These are phyloP conservation scores for Mycena latifolia DNA, from an alignment of 768 basidiomycete species.

Conservation along the genomic window DNA sequence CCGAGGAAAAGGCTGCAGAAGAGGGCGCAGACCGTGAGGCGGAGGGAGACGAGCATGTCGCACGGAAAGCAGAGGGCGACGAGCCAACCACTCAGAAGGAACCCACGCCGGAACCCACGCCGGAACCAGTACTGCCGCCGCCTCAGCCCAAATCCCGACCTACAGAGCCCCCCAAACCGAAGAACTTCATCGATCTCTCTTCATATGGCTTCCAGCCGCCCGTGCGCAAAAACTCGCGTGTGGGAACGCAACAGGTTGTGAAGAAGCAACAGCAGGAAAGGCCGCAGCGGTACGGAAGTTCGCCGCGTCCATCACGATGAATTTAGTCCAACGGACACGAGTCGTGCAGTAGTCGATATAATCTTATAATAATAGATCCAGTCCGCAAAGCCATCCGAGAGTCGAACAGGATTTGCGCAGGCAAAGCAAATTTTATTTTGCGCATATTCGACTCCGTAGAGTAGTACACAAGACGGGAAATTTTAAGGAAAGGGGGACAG, in stretches of 20 bases:
- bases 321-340: too few relatives aligned
- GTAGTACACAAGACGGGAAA: background rate
- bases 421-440: slow-evolving; percentile 16
- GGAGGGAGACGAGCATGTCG: slow-evolving; percentile 29
- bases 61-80: too few relatives aligned
- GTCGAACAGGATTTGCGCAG: background rate
- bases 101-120: background rate
- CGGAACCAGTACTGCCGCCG: background rate
- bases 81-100: too few relatives aligned
- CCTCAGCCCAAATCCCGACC: background rate
- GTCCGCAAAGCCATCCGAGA: too few relatives aligned
- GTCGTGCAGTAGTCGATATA: too few relatives aligned
- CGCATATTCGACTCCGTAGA: slow-evolving; percentile 9
- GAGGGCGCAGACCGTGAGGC: slow-evolving; percentile 29
- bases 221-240: slow-evolving; percentile 17
- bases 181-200: slow-evolving; percentile 21
- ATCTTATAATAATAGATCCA: too few relatives aligned
- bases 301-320: too few relatives aligned
- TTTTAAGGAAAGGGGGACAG: slow-evolving; percentile 24
- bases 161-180: slow-evolving; percentile 12
- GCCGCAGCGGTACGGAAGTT: too few relatives aligned
- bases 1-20: slow-evolving; percentile 26
- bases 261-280: too few relatives aligned
- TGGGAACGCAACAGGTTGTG: too few relatives aligned
- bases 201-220: slow-evolving; percentile 4